Evolutionary conservation across 805 yeast genomes (phyloP), one percentile per base, ranked within the genome.

Genomic region (Saccharomycopsis fermentans): DNA sequence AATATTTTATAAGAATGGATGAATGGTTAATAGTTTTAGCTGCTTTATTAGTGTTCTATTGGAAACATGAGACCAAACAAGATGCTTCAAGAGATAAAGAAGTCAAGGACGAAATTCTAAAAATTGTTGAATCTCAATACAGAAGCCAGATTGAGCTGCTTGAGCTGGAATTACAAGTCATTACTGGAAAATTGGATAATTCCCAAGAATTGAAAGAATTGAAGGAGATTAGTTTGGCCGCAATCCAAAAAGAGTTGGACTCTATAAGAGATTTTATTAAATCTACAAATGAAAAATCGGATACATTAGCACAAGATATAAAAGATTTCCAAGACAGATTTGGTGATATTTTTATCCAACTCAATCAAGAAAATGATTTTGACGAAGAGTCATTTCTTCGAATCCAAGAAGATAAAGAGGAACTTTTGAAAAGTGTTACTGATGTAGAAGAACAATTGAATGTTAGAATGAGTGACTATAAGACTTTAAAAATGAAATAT

Each of bases 401-500:
- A 1, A 29, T 50, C 37, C 21, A 50, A 27, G 35, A 50, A 32
- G 37, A 40, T 37, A 40, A 37, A 21, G 9, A 19, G 2, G 50
- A 40, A 26, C 27, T 54, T 21, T 21, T 34, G 39, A 8, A 37
- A 39, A 29, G 27, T 21, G 8, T 26, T n/a, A 24, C 8, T 14
- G 37, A 29, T 19, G 48, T 32, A 24, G 26, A 43, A 24, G 32
- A 19, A 37, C 32, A 40, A 16, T 17, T 26, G 29, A 27, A 8
- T 4, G 16, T 21, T 37, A 43, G 56, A 39, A 39, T 36, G 39
- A 32, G 37, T 26, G 50, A 43, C 29, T 43, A 43, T 21, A 59
- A 55, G 43, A 39, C 17, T 9, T 52, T 59, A 12, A 52, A 59
- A 26, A 34, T 39, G 17, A 52, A 54, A 19, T 60, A 60, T 29